phyloP scores from a whole-genome alignment of 805 yeast genomes.

The Starmerella cellae region DNA sequence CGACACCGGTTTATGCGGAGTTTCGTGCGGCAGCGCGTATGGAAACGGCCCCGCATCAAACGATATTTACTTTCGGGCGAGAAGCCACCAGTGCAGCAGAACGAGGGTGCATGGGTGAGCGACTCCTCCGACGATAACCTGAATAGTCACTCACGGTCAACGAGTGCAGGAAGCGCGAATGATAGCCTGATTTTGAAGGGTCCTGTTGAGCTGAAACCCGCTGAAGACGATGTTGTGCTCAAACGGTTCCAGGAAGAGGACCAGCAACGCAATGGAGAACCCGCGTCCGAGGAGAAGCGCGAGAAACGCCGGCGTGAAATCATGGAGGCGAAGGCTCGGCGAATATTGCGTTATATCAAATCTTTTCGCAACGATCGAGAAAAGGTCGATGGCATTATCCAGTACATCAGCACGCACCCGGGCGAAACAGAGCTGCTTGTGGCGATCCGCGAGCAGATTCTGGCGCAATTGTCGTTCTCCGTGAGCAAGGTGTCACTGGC shows the following conservation, averaged over 20 bases:
- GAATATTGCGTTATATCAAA: background rate
- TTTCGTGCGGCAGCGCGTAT: conserved; percentile 51
- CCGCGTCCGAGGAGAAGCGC: background rate
- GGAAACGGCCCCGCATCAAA: conserved; percentile 36
- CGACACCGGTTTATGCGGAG: conserved; percentile 40
- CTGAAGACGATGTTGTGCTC: background rate
- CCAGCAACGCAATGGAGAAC: background rate
- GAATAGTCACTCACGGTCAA: background rate
- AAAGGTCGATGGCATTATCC: conserved; percentile 9
- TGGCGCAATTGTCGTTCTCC: conserved; percentile 14
- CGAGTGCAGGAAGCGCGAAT: background rate
- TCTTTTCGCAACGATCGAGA: conserved; percentile 22
- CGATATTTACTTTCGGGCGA: conserved; percentile 1
- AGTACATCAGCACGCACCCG: conserved; percentile 11
- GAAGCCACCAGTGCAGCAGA: background rate
- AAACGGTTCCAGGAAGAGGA: background rate
- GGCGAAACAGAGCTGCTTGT: conserved; percentile 7
- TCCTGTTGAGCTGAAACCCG: background rate
- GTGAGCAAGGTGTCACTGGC: conserved; percentile 13
- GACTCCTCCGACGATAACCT: background rate
- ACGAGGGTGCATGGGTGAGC: background rate
- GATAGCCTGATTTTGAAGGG: background rate
- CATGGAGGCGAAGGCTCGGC: background rate
- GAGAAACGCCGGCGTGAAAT: background rate
- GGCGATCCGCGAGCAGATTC: conserved; percentile 4